These are phyloP conservation scores for Lodderomyces jiufengensis DNA, from an alignment of 1,139 yeast species.

Conservation along the genomic window DNA sequence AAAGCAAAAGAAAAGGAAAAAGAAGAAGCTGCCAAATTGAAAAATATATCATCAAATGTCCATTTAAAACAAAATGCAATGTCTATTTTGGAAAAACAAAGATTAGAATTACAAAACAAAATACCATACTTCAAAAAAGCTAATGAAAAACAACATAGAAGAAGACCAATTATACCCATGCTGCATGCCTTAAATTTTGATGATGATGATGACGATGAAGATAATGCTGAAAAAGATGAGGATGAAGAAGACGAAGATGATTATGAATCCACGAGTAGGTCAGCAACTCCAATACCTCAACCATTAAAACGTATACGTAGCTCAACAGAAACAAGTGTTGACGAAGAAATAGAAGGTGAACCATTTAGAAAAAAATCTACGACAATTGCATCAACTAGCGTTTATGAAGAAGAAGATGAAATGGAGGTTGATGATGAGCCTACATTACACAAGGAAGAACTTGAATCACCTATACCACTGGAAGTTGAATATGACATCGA, in stretches of 20 bases:
- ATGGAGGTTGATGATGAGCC: constrained; percentile 4
- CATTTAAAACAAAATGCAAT: constrained; percentile 25
- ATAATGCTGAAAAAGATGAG: constrained; percentile 40
- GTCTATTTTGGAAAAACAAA: constrained; percentile 25
- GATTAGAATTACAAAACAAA: constrained; percentile 18
- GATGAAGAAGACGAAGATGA: constrained; percentile 32
- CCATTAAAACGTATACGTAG: constrained; percentile 26
- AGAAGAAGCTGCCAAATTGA: constrained; percentile 25
- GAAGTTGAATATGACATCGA: constrained; percentile 21
- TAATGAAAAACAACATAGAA: constrained; percentile 14
- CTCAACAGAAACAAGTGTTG: constrained; percentile 32
- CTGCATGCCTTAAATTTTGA: constrained; percentile 67
- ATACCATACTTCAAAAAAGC: constrained; percentile 53
- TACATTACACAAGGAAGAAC: too few species aligned
- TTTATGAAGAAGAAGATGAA: constrained; percentile 7
- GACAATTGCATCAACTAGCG: constrained; percentile 10
- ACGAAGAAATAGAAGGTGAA: constrained; percentile 17
- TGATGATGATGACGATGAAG: constrained; percentile 29
- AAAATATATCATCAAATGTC: constrained; percentile 16
- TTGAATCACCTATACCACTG: constrained; percentile 1
- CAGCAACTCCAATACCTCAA: constrained; percentile 37
- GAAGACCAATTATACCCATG: constrained; percentile 50
- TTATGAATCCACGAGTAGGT: constrained; percentile 36
- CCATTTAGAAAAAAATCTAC: constrained; percentile 18
- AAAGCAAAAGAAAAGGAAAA: constrained; percentile 37